phyloP scores from a whole-genome alignment of 495 filamentous ascomycete genomes.

The Penicillium egyptiacum region DNA sequence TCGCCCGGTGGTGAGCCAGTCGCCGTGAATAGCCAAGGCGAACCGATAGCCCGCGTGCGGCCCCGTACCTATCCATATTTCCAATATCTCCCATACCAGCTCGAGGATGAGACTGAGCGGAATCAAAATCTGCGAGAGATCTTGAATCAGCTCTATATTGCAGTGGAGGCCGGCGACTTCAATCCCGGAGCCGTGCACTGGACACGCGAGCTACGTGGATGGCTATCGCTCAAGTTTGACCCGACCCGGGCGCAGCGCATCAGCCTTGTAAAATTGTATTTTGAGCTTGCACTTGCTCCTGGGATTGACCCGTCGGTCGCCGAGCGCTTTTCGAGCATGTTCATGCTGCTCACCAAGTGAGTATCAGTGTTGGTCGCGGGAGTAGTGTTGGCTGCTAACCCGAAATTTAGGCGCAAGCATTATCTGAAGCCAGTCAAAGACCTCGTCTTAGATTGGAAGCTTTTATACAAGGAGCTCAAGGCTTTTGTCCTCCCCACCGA shows the following conservation, averaged over 20 bases:
- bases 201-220: slow-evolving; percentile 93
- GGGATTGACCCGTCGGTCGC: slow-evolving; percentile 78
- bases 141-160: slow-evolving; percentile 86
- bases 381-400: slow-evolving; percentile 26
- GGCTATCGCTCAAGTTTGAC: slow-evolving; percentile 96
- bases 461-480: slow-evolving; percentile 89
- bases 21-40: slow-evolving; percentile 51
- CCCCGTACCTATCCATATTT: slow-evolving; percentile 93
- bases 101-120: slow-evolving; percentile 73
- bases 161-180: slow-evolving; percentile 90
- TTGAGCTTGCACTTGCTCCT: slow-evolving; percentile 87
- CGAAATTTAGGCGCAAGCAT: slow-evolving; percentile 79
- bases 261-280: slow-evolving; percentile 86
- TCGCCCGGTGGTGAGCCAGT: slow-evolving; percentile 64
- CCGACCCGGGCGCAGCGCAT: slow-evolving; percentile 78
- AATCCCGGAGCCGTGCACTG: slow-evolving; percentile 91
- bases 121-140: slow-evolving; percentile 78
- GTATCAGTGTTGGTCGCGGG: slow-evolving; percentile 21
- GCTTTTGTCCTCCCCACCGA: slow-evolving; percentile 83
- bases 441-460: slow-evolving; percentile 86
- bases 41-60: slow-evolving; percentile 67
- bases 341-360: slow-evolving; percentile 88
- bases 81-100: slow-evolving; percentile 78
- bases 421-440: slow-evolving; percentile 89
- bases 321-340: slow-evolving; percentile 95